Conservation (phyloP, 345 rosid genomes). For the Euphorbia lathyris region DNA sequence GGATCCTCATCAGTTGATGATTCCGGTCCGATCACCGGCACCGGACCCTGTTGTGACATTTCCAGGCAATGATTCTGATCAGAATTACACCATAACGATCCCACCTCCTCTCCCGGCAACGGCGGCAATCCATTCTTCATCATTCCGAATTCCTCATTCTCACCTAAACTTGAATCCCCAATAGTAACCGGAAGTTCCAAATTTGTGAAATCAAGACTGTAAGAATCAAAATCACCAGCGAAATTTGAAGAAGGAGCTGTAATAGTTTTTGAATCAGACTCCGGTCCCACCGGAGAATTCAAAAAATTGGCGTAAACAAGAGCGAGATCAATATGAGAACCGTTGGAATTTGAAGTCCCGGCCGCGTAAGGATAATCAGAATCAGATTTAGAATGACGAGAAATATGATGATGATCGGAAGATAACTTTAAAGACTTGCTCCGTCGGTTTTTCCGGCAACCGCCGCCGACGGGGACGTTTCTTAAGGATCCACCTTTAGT, state of each 20-base stretch:
- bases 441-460: conserved; percentile 54
- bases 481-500: conserved; percentile 60
- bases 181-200: conserved; percentile 9
- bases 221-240: conserved; percentile 20
- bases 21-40: conserved; percentile 31
- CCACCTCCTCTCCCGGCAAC: conserved; percentile 38
- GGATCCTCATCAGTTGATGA: conserved; percentile 33
- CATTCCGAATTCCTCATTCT: conserved; percentile 21
- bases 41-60: conserved; percentile 20
- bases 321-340: conserved; percentile 49
- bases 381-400: not conserved
- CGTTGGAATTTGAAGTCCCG: conserved; percentile 17
- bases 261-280: conserved; percentile 15
- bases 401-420: not conserved
- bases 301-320: conserved; percentile 55
- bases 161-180: conserved; percentile 10
- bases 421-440: conserved; percentile 38
- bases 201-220: conserved; percentile 12
- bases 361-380: conserved; percentile 1
- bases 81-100: conserved; percentile 27
- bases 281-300: conserved; percentile 30
- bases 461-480: conserved; percentile 59
- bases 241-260: not conserved
- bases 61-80: conserved; percentile 21
- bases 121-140: conserved; percentile 38